Evolutionary conservation across 169 alveolate genomes (phyloP), one percentile per base, ranked within the genome.

Genomic region (Plasmodium chabaudi): DNA sequence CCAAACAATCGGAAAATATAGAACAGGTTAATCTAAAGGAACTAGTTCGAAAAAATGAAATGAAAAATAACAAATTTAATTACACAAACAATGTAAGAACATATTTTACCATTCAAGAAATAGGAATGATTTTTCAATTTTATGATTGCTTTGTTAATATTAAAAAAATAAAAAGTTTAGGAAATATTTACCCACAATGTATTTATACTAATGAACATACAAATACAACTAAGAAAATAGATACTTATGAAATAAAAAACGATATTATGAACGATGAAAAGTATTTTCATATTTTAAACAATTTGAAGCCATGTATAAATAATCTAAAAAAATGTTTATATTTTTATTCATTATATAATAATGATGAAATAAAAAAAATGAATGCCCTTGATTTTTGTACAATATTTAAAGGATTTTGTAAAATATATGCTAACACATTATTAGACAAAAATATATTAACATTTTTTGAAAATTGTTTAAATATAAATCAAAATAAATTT

Each of bases 111-210:
- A 47, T 82, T 13, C 90, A 82, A 27, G 90, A 82, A 71, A 67
- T 82, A 47, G 90, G 90, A 15, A 67, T 82, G 82, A 53, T 82
- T 34, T 71, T 82, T 10, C 84, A 82, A 34, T 82, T 82, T 82
- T 82, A 82, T 67, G 72, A 27, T 46, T 68, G 13, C 27, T 10
- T 82, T 19, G 6, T 5, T 19, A 60, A 34, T 42, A 25, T 60
- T 44, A n/a, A 25, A 51, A 71, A 23, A 71, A 51, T 51, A 55
- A 71, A 9, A 34, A 71, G 27, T 13, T 13, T 5, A 23, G 42
- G 42, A 27, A 53, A 10, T 21, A 17, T 5, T 1, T 47, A 0
- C 56, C 56, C 56, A 47, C 13, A 21, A 21, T 21, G 1, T 21
- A 21, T 34, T 34, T 34, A 34, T 34, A 34, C 42, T 34, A 34